Evolutionary conservation across 139 green algal genomes (phyloP).

Genomic region (Tetraselmis striata): DNA sequence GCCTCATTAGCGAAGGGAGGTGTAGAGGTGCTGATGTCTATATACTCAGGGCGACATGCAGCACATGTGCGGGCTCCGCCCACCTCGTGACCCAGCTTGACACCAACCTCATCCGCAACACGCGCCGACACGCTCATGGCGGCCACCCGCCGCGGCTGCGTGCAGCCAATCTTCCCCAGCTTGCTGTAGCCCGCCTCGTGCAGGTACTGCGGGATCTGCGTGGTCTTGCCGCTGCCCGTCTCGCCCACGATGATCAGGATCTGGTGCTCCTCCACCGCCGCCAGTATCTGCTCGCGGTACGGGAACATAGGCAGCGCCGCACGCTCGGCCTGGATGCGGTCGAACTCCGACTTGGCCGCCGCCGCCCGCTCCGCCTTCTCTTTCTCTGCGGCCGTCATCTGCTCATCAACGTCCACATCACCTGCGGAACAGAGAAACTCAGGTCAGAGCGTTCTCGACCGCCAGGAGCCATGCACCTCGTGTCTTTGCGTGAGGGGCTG

Average conservation of each 20-base stretch:
- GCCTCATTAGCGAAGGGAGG: neutral
- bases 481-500: conserved; percentile 39
- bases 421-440: conserved; percentile 18
- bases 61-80: neutral
- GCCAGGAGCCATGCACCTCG: conserved; percentile 30
- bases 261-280: conserved; percentile 79
- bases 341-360: conserved; percentile 46
- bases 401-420: conserved; percentile 44
- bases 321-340: conserved; percentile 69
- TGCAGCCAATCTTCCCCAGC: conserved; percentile 78
- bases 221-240: conserved; percentile 85
- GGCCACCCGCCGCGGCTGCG: conserved; percentile 89
- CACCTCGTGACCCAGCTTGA: conserved; percentile 88
- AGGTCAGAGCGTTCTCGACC: conserved; percentile 1
- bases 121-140: conserved; percentile 93
- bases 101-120: conserved; percentile 85
- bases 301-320: conserved; percentile 80
- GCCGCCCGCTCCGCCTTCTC: conserved; percentile 34
- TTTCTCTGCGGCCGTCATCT: conserved; percentile 17
- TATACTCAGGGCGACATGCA: no score
- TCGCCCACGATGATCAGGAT: conserved; percentile 94
- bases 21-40: no score
- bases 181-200: conserved; percentile 92
- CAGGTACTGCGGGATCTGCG: conserved; percentile 94
- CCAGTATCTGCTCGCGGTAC: conserved; percentile 43